These are phyloP conservation scores for Thuja plicata DNA, from an alignment of 83 land plant species.

Conservation along the genomic window DNA sequence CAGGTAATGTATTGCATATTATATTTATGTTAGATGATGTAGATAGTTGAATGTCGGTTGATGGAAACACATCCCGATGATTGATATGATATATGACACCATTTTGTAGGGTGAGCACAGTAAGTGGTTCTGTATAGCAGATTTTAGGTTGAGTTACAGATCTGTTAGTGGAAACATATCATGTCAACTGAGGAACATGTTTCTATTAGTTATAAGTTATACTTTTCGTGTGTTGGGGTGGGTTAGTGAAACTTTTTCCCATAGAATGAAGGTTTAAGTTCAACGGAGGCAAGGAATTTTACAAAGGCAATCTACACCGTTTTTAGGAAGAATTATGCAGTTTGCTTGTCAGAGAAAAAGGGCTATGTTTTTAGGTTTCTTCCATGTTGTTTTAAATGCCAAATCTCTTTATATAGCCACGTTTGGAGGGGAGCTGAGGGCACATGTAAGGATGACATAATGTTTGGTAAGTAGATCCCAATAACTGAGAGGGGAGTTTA, in stretches of 20 bases:
- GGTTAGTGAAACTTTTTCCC: background rate
- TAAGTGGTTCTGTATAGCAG: background rate
- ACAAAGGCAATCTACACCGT: background rate
- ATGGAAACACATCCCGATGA: background rate
- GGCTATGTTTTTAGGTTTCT: background rate
- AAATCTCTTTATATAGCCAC: too few relatives aligned
- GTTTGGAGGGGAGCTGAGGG: too few relatives aligned
- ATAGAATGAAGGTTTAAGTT: background rate
- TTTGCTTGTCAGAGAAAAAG: background rate
- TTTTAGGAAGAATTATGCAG: background rate
- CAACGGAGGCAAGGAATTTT: background rate
- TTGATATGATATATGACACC: background rate
- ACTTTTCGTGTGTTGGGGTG: background rate
- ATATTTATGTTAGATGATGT: background rate
- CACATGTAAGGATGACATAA: too few relatives aligned
- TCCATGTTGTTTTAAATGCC: too few relatives aligned
- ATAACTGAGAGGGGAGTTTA: too few relatives aligned
- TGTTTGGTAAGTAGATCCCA: too few relatives aligned
- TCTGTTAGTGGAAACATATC: background rate
- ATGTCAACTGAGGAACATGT: too few relatives aligned
- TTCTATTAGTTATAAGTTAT: too few relatives aligned
- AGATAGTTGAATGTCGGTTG: background rate
- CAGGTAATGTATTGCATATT: background rate
- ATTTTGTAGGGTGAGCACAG: background rate
- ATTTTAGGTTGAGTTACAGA: background rate